Evolutionary conservation across 495 filamentous ascomycete species (phyloP).

Genomic region (Penicillium atrosanguineum): DNA sequence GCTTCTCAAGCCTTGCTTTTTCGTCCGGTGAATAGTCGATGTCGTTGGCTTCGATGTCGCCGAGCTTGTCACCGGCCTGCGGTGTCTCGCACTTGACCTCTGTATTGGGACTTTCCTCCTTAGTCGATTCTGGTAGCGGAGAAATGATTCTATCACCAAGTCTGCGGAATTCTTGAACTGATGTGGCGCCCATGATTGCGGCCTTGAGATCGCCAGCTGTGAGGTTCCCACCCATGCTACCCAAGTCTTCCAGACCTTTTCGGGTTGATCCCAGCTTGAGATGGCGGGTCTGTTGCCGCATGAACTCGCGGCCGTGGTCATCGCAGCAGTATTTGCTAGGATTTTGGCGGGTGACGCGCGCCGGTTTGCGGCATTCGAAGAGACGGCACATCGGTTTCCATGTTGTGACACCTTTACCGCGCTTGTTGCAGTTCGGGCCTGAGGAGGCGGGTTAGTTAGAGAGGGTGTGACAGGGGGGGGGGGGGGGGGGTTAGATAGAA

Average conservation of each 20-base stretch:
- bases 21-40: conserved; percentile 43
- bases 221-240: conserved; percentile 57
- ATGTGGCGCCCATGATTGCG: conserved; percentile 44
- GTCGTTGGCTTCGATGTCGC: conserved; percentile 29
- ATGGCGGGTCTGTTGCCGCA: conserved; percentile 40
- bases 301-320: conserved; percentile 59
- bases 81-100: conserved; percentile 57
- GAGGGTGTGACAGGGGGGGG: no score
- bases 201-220: conserved; percentile 56
- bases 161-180: conserved; percentile 52
- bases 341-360: conserved; percentile 44
- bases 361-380: conserved; percentile 58
- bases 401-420: conserved; percentile 54
- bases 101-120: conserved; percentile 8
- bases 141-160: conserved; percentile 54
- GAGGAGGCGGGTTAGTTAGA: conserved; percentile 9
- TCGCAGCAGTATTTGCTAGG: conserved; percentile 70
- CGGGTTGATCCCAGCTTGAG: conserved; percentile 23
- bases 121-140: conserved; percentile 30
- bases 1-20: conserved; percentile 36
- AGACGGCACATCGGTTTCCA: conserved; percentile 71
- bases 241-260: conserved; percentile 40
- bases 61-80: conserved; percentile 76
- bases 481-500: background rate
- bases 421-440: conserved; percentile 58